Base-by-base conservation (phyloP, 2,329 filamentous ascomycete species). In the Knoxdaviesia capensis region DNA sequence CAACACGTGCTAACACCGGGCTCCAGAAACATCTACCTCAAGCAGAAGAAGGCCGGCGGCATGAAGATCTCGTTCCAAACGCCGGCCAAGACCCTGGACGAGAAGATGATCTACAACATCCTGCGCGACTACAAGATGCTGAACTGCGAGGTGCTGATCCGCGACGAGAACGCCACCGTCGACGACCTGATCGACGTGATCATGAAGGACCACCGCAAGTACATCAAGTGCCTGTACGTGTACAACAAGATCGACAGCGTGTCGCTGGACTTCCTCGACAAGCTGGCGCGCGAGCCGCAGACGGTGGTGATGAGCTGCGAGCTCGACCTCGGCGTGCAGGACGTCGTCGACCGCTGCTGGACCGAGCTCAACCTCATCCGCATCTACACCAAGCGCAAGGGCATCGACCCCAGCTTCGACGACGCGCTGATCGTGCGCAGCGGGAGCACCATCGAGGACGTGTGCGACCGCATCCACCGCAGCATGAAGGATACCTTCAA, bases 181-280 rank as follows among this genome's bases (percentile, higher is more conserved):
- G 90, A 98, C 63, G 88, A 98, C 61, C 82, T 98, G 59, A 98
- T 98, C 63, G 90, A 98, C 59, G 86, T 94, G 47, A 94, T 98
- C 61, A 96, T 96, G 88, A 93, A 90, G 61, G 85, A 94, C 56
- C 90, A 98, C 66, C 71, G 90, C 55, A 98, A 93, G 60, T 98
- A 98, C 67, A 94, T 98, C 66, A 75, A 69, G 57, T 79, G 84
- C 55, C 70, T 98, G 32, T 98, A 98, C 62, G 88, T 96, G 32
- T 98, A 98, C 76, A 98, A 98, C 79, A 98, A 98, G 65, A 93
- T 98, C 63, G 90, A 98, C 64, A 80, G 76, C 57, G 83, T 98
- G 46, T 88, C 81, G 36, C 73, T 98, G 49, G 86, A 94, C 56
- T 93, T 92, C 61, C 73, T 98, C 39, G 83, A 98, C 65, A 77